These are phyloP conservation scores for Candida hungchunana DNA, from an alignment of 805 yeast genomes.

Conservation along the genomic window DNA sequence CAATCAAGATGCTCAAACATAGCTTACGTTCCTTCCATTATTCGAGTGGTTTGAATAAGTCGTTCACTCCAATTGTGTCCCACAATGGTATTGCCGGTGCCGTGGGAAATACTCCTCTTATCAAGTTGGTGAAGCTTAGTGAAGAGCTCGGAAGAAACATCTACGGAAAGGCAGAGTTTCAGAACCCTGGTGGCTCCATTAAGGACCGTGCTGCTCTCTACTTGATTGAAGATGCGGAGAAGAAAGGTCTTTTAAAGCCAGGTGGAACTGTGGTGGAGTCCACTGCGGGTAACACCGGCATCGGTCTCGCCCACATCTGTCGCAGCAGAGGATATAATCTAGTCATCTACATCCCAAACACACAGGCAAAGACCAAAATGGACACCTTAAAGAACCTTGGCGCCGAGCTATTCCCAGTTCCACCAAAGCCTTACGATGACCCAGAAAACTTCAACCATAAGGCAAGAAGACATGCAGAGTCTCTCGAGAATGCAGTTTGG, in stretches of 20 bases:
- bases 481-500: slow-evolving; percentile 78
- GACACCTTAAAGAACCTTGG: slow-evolving; percentile 72
- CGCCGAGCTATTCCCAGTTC: slow-evolving; percentile 85
- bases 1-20: too few species aligned
- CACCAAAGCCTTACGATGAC: slow-evolving; percentile 77
- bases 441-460: slow-evolving; percentile 86
- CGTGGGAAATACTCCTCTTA: slow-evolving; percentile 89
- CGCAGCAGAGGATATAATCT: slow-evolving; percentile 80
- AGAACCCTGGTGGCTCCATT: slow-evolving; percentile 92
- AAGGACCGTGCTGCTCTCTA: slow-evolving; percentile 87
- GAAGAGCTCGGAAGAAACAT: slow-evolving; percentile 63
- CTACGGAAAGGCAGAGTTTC: slow-evolving; percentile 87
- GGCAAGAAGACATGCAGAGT: slow-evolving; percentile 80
- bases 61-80: slow-evolving; percentile 51
- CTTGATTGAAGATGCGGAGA: slow-evolving; percentile 75
- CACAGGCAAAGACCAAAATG: slow-evolving; percentile 78
- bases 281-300: slow-evolving; percentile 96
- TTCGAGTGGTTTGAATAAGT: slow-evolving; percentile 2
- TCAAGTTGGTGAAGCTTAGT: slow-evolving; percentile 55
- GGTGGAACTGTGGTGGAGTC: slow-evolving; percentile 92
- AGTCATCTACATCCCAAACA: slow-evolving; percentile 87
- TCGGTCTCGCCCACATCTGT: slow-evolving; percentile 80
- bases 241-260: slow-evolving; percentile 53
- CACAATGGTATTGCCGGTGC: slow-evolving; percentile 73
- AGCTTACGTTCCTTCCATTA: too few species aligned